Percentiles rank a stretch among this genome's conserved stretches.
phyloP scores from a whole-genome alignment of 2,329 filamentous ascomycete species.

The Nigrospora osmanthi region DNA sequence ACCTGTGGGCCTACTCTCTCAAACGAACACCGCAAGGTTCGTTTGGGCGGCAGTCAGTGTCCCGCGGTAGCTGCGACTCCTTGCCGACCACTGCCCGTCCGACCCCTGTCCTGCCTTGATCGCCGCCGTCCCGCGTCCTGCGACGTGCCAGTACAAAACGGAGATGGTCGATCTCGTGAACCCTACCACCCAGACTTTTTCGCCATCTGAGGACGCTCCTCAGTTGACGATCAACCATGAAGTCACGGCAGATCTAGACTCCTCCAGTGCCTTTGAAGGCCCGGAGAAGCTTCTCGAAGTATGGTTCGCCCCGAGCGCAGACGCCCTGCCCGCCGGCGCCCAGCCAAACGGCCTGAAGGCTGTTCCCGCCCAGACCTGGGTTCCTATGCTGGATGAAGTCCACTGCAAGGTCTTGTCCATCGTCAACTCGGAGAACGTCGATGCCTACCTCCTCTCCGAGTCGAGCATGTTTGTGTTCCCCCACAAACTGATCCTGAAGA shows the following conservation, averaged over 20 bases:
- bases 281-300: slow-evolving; percentile 98
- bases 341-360: slow-evolving; percentile 76
- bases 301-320: slow-evolving; percentile 84
- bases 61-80: slow-evolving; percentile 58
- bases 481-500: slow-evolving; percentile 99
- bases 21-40: slow-evolving; percentile 88
- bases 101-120: slow-evolving; percentile 13
- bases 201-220: slow-evolving; percentile 74
- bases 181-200: slow-evolving; percentile 74
- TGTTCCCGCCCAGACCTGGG: slow-evolving; percentile 80
- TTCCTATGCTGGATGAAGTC: slow-evolving; percentile 93
- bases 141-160: slow-evolving; percentile 18
- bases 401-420: slow-evolving; percentile 98
- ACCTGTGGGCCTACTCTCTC: slow-evolving; percentile 96
- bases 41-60: slow-evolving; percentile 97
- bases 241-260: slow-evolving; percentile 87
- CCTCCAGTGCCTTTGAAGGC: slow-evolving; percentile 92
- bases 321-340: slow-evolving; percentile 61
- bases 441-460: slow-evolving; percentile 94
- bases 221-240: slow-evolving; percentile 96
- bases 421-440: slow-evolving; percentile 85
- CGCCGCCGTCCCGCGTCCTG: slow-evolving; percentile 9
- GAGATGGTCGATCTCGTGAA: slow-evolving; percentile 83
- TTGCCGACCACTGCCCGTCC: slow-evolving; percentile 10
- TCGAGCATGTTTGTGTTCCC: slow-evolving; percentile 99